phyloP scores from a whole-genome alignment of 1,284 basidiomycete genomes.

The Boletellus sp. region DNA sequence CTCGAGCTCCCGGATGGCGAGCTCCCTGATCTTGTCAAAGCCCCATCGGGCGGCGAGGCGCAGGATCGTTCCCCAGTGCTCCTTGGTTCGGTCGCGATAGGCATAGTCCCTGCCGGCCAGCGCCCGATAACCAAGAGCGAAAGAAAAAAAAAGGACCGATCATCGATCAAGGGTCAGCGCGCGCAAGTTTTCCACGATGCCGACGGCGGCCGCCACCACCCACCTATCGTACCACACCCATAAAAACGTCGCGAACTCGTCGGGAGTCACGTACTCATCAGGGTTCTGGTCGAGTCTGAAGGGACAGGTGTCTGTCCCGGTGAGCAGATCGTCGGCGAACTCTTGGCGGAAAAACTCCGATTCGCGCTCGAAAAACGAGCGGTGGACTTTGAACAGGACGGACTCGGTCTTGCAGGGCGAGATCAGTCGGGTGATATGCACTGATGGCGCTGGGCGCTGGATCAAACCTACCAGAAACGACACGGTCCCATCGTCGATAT shows the following conservation, averaged over 20 bases:
- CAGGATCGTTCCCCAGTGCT: constrained; percentile 29
- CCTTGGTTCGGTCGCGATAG: constrained; percentile 9
- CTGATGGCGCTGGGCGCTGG: neutral
- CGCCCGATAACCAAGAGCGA: neutral
- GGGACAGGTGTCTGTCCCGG: constrained; percentile 40
- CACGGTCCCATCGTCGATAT: constrained; percentile 20
- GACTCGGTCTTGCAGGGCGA: constrained; percentile 40
- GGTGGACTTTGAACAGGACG: constrained; percentile 53
- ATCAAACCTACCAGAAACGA: constrained; percentile 19
- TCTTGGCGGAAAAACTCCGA: constrained; percentile 48
- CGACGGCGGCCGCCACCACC: neutral
- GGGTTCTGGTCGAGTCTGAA: constrained; percentile 49
- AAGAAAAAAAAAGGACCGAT: neutral
- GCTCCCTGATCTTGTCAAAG: constrained; percentile 22
- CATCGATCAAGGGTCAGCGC: too few relatives aligned
- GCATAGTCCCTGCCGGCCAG: constrained; percentile 31
- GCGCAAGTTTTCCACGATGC: too few relatives aligned
- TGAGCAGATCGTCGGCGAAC: constrained; percentile 37
- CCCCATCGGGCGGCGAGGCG: constrained; percentile 29
- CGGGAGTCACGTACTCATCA: constrained; percentile 45
- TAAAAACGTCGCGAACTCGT: constrained; percentile 55
- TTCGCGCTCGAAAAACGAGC: constrained; percentile 64
- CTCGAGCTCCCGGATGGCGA: constrained; percentile 30
- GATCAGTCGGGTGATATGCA: constrained; percentile 8
- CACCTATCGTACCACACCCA: constrained; percentile 73